phyloP scores from a whole-genome alignment of 129 eudicot species.

The Saussurea involucrata region DNA sequence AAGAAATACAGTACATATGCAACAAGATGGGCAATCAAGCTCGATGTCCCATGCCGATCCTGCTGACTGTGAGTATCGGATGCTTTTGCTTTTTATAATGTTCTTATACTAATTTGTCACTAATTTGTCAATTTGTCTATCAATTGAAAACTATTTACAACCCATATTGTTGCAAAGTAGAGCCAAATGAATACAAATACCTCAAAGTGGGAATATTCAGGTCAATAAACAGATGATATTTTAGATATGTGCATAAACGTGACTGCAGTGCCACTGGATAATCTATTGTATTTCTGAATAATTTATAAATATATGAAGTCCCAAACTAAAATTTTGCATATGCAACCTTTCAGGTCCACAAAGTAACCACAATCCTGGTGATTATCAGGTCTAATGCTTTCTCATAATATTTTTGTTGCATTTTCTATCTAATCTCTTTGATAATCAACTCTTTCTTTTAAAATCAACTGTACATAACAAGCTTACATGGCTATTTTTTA shows the following conservation, averaged over 20 bases:
- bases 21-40: slow-evolving; percentile 43
- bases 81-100: neutral
- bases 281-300: neutral
- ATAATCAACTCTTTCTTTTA: neutral
- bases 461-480: neutral
- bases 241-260: neutral
- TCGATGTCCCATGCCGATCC: slow-evolving; percentile 31
- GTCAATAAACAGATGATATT: neutral
- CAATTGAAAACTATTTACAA: neutral
- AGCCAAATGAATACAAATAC: neutral
- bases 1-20: slow-evolving; percentile 43
- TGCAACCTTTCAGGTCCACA: slow-evolving; percentile 56
- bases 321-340: slow-evolving; percentile 2
- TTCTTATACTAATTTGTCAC: neutral
- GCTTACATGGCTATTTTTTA: slow-evolving; percentile 9
- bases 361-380: slow-evolving; percentile 57
- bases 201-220: neutral
- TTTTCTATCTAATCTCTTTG: slow-evolving; percentile 11
- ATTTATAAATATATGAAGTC: neutral
- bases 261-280: neutral
- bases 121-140: too few species aligned
- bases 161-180: neutral
- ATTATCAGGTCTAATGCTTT: slow-evolving; percentile 55
- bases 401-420: slow-evolving; percentile 7
- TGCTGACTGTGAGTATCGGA: slow-evolving; percentile 58